phyloP scores from a whole-genome alignment of 1,284 basidiomycete genomes.

The Ceratobasidium sp. region DNA sequence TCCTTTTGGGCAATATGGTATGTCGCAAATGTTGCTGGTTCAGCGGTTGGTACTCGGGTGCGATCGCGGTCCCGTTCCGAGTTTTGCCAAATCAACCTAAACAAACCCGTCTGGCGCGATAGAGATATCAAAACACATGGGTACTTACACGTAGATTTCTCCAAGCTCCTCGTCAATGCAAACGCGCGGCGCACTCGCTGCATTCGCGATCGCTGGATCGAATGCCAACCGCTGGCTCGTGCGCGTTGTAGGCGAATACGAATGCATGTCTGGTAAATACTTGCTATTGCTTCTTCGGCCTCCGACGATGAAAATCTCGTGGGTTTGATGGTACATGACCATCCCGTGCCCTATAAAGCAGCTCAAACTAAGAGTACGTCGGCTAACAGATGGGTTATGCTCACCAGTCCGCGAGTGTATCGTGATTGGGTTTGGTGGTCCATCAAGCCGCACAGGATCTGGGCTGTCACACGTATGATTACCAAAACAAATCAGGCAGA shows the following conservation, averaged over 20 bases:
- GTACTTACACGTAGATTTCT: slow-evolving; percentile 78
- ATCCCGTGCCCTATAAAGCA: slow-evolving; percentile 74
- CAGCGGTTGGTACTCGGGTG: not conserved
- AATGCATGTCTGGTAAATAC: slow-evolving; percentile 79
- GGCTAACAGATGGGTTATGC: slow-evolving; percentile 39
- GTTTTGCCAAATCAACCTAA: slow-evolving; percentile 35
- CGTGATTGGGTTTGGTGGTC: slow-evolving; percentile 39
- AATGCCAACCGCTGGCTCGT: slow-evolving; percentile 72
- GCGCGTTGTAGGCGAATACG: slow-evolving; percentile 72
- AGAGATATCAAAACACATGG: not conserved
- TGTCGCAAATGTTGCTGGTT: slow-evolving; percentile 46
- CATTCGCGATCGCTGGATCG: slow-evolving; percentile 70
- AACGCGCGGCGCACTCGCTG: slow-evolving; percentile 76
- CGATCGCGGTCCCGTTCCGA: slow-evolving; percentile 27
- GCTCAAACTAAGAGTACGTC: no score
- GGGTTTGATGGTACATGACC: slow-evolving; percentile 73
- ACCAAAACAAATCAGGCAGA: slow-evolving; percentile 27
- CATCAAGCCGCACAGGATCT: slow-evolving; percentile 40
- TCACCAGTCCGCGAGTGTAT: slow-evolving; percentile 74
- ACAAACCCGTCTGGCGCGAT: not conserved
- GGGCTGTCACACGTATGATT: slow-evolving; percentile 35
- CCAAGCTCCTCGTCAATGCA: slow-evolving; percentile 71
- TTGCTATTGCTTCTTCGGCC: slow-evolving; percentile 72
- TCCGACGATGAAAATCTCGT: slow-evolving; percentile 75
- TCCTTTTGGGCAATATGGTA: slow-evolving; percentile 44